These are phyloP conservation scores for Withania somnifera DNA, from an alignment of 305 asterid genomes.

Conservation along the genomic window DNA sequence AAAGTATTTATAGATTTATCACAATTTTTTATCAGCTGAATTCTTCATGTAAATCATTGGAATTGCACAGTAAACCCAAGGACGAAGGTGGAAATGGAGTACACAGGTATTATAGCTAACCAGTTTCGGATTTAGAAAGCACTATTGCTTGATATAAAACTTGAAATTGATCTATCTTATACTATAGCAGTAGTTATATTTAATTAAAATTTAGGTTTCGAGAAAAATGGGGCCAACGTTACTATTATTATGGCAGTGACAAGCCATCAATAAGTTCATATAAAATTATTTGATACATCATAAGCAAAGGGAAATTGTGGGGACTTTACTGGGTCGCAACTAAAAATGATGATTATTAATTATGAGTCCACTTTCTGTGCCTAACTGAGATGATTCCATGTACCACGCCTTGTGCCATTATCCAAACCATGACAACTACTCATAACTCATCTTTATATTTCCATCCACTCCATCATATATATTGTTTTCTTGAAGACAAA, in stretches of 20 bases:
- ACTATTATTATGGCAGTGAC: neutral
- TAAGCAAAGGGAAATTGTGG: neutral
- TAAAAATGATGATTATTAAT: constrained; percentile 1
- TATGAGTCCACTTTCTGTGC: neutral
- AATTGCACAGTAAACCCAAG: neutral
- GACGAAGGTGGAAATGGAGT: neutral
- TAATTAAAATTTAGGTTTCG: neutral
- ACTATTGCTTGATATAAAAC: neutral
- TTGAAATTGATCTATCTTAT: neutral
- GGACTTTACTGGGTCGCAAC: neutral
- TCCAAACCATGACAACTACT: neutral
- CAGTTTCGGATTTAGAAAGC: neutral
- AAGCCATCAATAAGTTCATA: neutral
- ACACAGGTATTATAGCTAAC: neutral
- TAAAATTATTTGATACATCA: neutral
- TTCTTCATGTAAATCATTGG: neutral
- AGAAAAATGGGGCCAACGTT: neutral
- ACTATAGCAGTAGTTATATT: neutral
- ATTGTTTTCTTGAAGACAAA: neutral
- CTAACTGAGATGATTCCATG: neutral
- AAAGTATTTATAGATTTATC: neutral
- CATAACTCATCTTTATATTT: neutral
- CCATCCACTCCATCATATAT: neutral
- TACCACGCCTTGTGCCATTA: neutral
- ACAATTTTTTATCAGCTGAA: neutral